Evolutionary conservation across 2,329 filamentous ascomycete species (phyloP).

Genomic region (Monosporascus ibericus): DNA sequence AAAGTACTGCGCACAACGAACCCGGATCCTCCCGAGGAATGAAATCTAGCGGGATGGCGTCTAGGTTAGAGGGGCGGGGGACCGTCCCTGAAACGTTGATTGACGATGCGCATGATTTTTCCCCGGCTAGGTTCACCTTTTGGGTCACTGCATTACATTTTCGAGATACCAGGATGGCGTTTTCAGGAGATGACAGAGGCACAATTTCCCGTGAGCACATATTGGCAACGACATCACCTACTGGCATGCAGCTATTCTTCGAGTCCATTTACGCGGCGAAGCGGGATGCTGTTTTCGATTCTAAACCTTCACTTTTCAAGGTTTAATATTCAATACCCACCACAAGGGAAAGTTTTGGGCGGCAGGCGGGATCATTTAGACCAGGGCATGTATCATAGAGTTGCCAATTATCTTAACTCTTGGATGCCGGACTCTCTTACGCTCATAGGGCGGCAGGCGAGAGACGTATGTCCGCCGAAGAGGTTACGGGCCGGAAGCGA

Average conservation of each 20-base stretch:
- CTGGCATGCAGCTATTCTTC: constrained; percentile 4
- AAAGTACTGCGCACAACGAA: constrained; percentile 58
- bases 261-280: neutral
- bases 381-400: constrained; percentile 13
- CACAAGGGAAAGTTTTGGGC: constrained; percentile 6
- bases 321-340: constrained; percentile 10
- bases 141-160: constrained; percentile 34
- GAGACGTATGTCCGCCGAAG: neutral
- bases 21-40: constrained; percentile 44
- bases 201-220: constrained; percentile 14
- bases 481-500: neutral
- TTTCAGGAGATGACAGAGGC: constrained; percentile 22
- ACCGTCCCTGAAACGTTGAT: constrained; percentile 12
- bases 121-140: constrained; percentile 12
- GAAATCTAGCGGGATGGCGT: constrained; percentile 6
- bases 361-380: constrained; percentile 12
- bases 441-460: too few species aligned
- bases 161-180: constrained; percentile 41
- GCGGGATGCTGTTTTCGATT: constrained; percentile 12
- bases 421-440: constrained; percentile 2
- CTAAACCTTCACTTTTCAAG: constrained; percentile 11
- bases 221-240: constrained; percentile 10
- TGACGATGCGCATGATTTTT: constrained; percentile 29
- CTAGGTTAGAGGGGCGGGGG: constrained; percentile 1
- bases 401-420: constrained; percentile 10